These are phyloP conservation scores for Fusarium ramigenum DNA, from an alignment of 2,329 filamentous ascomycete genomes.

Conservation along the genomic window DNA sequence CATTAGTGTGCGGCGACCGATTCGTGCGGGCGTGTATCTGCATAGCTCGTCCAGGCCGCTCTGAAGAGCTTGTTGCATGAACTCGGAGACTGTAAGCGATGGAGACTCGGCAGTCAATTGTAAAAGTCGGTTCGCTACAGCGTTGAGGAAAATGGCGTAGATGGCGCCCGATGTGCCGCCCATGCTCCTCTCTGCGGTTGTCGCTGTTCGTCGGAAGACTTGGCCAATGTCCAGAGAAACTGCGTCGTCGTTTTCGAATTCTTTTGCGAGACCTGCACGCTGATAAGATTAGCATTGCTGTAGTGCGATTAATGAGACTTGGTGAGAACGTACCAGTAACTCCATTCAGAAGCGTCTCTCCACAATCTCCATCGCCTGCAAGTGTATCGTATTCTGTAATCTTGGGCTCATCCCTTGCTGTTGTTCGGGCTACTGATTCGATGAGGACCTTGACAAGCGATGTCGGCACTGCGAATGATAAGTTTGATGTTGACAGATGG, in stretches of 20 bases:
- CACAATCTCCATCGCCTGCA: slow-evolving; percentile 50
- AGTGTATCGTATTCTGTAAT: slow-evolving; percentile 46
- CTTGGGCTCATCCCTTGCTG: slow-evolving; percentile 52
- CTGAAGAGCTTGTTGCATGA: slow-evolving; percentile 28
- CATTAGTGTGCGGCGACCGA: slow-evolving; percentile 76
- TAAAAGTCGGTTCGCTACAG: slow-evolving; percentile 60
- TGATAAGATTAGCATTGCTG: background rate
- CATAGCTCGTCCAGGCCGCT: slow-evolving; percentile 36
- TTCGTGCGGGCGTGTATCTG: slow-evolving; percentile 74
- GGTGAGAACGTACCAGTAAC: slow-evolving; percentile 24
- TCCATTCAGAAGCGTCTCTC: slow-evolving; percentile 44
- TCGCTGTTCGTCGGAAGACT: slow-evolving; percentile 35
- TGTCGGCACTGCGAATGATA: slow-evolving; percentile 24
- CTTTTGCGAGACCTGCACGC: slow-evolving; percentile 33
- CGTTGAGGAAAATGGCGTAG: slow-evolving; percentile 81
- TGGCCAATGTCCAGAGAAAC: slow-evolving; percentile 35
- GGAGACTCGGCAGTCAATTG: background rate
- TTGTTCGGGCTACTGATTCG: slow-evolving; percentile 29
- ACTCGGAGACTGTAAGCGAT: background rate
- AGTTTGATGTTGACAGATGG: background rate
- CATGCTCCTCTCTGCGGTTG: slow-evolving; percentile 68
- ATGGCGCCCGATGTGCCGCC: slow-evolving; percentile 81
- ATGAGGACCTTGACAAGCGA: slow-evolving; percentile 31
- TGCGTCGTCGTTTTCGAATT: slow-evolving; percentile 29
- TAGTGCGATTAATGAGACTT: no score